phyloP scores from a whole-genome alignment of 2,329 filamentous ascomycete species.

The Neofusicoccum kwambonambiense region DNA sequence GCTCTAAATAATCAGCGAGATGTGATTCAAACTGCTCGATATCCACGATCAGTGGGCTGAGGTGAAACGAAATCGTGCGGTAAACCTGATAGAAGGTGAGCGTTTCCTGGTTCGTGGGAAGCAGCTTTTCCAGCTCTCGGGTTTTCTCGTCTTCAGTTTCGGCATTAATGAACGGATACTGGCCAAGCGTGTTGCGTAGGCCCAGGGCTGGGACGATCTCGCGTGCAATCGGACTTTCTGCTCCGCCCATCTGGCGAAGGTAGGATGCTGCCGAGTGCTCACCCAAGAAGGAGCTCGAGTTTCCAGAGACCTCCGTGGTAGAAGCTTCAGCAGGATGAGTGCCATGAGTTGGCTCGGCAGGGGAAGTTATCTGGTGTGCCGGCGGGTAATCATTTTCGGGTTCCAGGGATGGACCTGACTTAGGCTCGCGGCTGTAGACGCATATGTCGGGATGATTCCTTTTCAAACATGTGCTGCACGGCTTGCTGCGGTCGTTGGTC shows the following conservation, averaged over 20 bases:
- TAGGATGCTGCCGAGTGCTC: constrained; percentile 6
- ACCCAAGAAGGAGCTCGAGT: background rate
- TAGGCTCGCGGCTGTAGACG: background rate
- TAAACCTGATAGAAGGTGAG: constrained; percentile 7
- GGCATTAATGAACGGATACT: constrained; percentile 16
- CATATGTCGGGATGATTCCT: constrained; percentile 8
- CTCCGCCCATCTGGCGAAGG: background rate
- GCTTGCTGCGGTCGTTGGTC: background rate
- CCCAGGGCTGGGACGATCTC: constrained; percentile 3
- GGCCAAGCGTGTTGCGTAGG: background rate
- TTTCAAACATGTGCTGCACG: background rate
- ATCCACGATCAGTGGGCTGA: background rate
- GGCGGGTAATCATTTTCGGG: background rate
- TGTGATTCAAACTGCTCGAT: background rate
- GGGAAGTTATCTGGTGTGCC: background rate
- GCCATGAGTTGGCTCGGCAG: background rate
- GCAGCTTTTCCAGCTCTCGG: background rate
- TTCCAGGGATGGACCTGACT: background rate
- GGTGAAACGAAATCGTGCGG: background rate
- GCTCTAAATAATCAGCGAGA: background rate
- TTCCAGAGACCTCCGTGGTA: background rate
- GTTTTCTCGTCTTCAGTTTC: background rate
- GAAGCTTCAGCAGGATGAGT: background rate
- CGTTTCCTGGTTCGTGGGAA: background rate
- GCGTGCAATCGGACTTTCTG: background rate